phyloP scores from a whole-genome alignment of 1,139 yeast species.

The Nakaseomyces sp. region DNA sequence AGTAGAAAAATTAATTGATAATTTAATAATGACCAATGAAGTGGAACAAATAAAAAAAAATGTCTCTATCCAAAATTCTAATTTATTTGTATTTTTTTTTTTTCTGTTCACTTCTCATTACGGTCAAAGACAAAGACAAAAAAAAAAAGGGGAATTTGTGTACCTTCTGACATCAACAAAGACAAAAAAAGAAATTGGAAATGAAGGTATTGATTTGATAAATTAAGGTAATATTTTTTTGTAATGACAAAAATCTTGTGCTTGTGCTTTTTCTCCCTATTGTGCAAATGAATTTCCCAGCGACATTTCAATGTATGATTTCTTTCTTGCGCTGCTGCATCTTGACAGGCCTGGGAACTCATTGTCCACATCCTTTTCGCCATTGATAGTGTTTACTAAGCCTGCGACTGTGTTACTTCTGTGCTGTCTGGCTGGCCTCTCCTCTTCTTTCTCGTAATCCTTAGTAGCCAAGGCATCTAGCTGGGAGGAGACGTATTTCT shows the following conservation, averaged over 20 bases:
- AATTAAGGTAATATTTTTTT: no score
- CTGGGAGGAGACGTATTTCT: constrained; percentile 25
- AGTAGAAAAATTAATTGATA: background rate
- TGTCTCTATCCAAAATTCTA: background rate
- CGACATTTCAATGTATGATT: constrained; percentile 7
- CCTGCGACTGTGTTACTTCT: background rate
- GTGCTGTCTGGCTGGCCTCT: constrained; percentile 1
- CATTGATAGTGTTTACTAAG: background rate
- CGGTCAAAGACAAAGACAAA: background rate
- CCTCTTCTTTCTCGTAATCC: constrained; percentile 3
- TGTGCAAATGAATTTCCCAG: constrained; percentile 7
- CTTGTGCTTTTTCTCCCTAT: no score
- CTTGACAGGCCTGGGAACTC: background rate
- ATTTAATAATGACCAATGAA: background rate
- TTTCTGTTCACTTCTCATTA: background rate
- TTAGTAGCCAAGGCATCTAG: constrained; percentile 20
- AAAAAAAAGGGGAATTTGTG: background rate
- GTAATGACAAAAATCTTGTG: no score
- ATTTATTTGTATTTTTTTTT: background rate
- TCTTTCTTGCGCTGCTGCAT: constrained; percentile 6
- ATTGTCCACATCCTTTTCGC: no score
- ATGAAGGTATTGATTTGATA: no score
- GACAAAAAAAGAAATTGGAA: no score
- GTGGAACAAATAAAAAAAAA: background rate
- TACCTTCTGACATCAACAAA: no score